Base-by-base conservation (phyloP, 1,284 basidiomycete species). In the Fistulina hepatica region DNA sequence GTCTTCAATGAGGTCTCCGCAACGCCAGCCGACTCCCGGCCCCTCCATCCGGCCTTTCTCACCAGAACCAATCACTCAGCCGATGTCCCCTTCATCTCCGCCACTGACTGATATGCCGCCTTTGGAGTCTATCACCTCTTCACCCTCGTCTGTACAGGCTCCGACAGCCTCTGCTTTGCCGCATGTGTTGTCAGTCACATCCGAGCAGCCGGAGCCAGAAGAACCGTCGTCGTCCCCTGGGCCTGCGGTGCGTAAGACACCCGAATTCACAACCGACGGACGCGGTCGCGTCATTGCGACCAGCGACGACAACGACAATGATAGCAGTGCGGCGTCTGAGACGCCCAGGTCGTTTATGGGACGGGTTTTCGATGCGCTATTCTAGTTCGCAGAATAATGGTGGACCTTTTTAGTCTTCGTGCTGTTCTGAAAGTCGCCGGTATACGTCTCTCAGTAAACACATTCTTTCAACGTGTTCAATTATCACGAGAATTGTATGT, bases 31-130 rank as follows among this genome's bases (percentile, higher is more conserved):
- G n/a, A n/a, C n/a, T n/a, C n/a, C n/a, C n/a, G n/a, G n/a, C n/a
- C n/a, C n/a, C n/a, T n/a, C n/a, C n/a, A 51, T 74, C 21, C 75
- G 76, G 13, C 73, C 74, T 4, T 80, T 81, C 52, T 61, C 76
- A 26, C 9, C 9, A n/a, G 24, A 36, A 30, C n/a, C 35, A 23
- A 25, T 39, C 17, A 27, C 45, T 31, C 34, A 28, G 17, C 13
- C 36, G 30, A 33, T 13, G 39, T 17, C 42, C 20, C 15, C 10
- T 15, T 8, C 16, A 17, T 15, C 15, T 15, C 30, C 30, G 32
- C 12, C 32, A 6, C 7, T 6, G 21, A 20, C 6, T 34, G 17
- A 34, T 7, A 19, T 34, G 16, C 21, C 32, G 6, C 32, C 32
- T 7, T 10, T 34, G 17, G 32, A 30, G 27, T 16, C 27, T 30